Base-by-base conservation (phyloP, 805 yeast genomes). In the Candida michaelii region DNA sequence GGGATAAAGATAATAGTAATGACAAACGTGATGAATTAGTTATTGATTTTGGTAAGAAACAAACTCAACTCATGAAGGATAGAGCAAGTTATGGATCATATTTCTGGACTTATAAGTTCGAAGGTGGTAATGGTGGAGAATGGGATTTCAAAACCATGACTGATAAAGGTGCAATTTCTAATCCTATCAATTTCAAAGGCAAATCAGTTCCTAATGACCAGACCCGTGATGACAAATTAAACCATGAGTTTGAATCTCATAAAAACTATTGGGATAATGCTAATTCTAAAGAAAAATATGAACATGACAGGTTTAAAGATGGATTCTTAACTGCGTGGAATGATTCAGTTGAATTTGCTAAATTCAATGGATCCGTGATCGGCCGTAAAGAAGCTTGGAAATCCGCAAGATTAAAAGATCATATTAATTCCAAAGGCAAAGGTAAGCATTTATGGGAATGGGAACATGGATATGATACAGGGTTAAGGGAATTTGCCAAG, bases 31-130 rank as follows among this genome's bases (percentile, higher is more conserved):
- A 71, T 36, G 69, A 74, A 17, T 63, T 75, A n/a, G 89, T 84
- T 10, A 62, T 59, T 27, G 64, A 75, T 38, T 90, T 69, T 56
- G 96, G 96, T 9, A 67, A 67, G 14, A 60, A 59, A n/a, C 82
- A 88, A 59, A 49, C 62, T 4, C 54, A 63, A 2, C 48, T 76
- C 5, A 77, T 85, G 55, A 55, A 59, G 4, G 52, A 74, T 29
- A 64, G 83, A 27, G 83, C 91, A 1, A 60, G 71, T 8, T 75
- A 80, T 43, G 98, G 98, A 0, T 73, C 78, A 45, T 90, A 75
- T 62, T 91, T 93, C 63, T 91, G 98, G 98, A 86, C 96, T 1
- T 85, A 67, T 60, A 88, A 89, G 63, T 90, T 90, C 57, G 79
- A 84, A 58, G 73, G 80, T 44, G 97, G 97, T 2, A 84, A 83